A percentile compares a stretch with the other conserved stretches of the same genome.
phyloP scores from a whole-genome alignment of 352 stramenopile species.

The Elongisporangium senticosum region DNA sequence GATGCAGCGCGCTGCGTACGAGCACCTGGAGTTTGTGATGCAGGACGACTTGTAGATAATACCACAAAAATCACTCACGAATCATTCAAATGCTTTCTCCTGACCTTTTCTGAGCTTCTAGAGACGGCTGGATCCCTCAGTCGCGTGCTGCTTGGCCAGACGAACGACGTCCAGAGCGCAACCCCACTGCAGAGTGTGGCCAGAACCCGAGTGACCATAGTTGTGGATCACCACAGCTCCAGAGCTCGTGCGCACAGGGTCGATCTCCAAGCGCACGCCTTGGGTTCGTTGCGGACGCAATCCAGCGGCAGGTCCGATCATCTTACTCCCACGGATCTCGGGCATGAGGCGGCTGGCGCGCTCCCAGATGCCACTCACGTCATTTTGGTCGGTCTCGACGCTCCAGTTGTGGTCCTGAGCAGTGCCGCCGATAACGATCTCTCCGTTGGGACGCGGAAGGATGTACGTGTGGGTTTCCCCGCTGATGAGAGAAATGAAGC shows the following conservation, averaged over 20 bases:
- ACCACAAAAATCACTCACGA: neutral
- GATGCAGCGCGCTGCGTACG: constrained; percentile 52
- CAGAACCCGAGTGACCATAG: constrained; percentile 59
- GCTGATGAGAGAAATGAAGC: constrained; percentile 34
- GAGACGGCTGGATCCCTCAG: neutral
- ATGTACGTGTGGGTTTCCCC: constrained; percentile 62
- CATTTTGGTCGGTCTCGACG: constrained; percentile 23
- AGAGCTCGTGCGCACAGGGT: constrained; percentile 18
- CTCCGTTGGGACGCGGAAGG: constrained; percentile 46
- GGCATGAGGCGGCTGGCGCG: constrained; percentile 39
- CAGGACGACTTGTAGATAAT: constrained; percentile 20
- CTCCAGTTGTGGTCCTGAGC: constrained; percentile 60
- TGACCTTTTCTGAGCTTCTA: neutral
- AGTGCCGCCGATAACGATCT: constrained; percentile 61
- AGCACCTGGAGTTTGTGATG: constrained; percentile 64
- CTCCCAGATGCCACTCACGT: constrained; percentile 44
- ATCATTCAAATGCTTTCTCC: neutral
- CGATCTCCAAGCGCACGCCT: constrained; percentile 44
- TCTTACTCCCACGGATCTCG: constrained; percentile 30
- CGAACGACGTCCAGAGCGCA: constrained; percentile 49
- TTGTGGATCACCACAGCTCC: constrained; percentile 64
- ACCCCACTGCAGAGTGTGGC: constrained; percentile 67
- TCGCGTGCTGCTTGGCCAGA: constrained; percentile 17
- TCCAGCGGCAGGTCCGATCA: constrained; percentile 33
- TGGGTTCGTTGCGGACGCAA: constrained; percentile 33